Evolutionary conservation across 2,329 filamentous ascomycete species (phyloP).

Genomic region (Phyllosticta ampelicida): DNA sequence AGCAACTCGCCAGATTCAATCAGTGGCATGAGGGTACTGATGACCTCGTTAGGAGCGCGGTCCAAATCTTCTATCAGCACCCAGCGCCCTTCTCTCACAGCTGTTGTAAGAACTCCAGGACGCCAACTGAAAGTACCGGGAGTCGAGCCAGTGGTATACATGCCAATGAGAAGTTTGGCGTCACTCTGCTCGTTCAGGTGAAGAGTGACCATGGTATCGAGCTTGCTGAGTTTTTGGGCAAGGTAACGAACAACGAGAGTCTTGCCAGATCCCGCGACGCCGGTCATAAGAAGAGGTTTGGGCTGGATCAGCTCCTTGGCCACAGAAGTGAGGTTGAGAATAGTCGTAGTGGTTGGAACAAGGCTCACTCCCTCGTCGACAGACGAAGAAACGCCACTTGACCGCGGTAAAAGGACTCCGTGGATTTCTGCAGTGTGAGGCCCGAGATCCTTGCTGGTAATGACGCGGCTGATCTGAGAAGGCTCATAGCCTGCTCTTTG

Average conservation of each 20-base stretch:
- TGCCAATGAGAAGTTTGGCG: conserved; percentile 86
- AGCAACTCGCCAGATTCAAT: conserved; percentile 87
- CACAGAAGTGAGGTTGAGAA: conserved; percentile 58
- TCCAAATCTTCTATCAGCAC: conserved; percentile 95
- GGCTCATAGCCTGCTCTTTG: background rate
- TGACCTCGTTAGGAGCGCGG: conserved; percentile 84
- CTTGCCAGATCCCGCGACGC: conserved; percentile 80
- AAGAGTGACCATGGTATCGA: conserved; percentile 77
- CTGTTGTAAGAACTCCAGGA: conserved; percentile 84
- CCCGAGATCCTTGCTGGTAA: background rate
- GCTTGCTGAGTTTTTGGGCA: conserved; percentile 67
- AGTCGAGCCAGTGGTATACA: conserved; percentile 81
- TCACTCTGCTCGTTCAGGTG: conserved; percentile 98
- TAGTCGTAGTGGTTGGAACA: conserved; percentile 61
- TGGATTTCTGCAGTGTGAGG: conserved; percentile 18
- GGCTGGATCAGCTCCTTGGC: conserved; percentile 55
- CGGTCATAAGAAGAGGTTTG: conserved; percentile 69
- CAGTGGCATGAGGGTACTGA: conserved; percentile 83
- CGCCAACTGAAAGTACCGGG: conserved; percentile 89
- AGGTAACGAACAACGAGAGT: conserved; percentile 76
- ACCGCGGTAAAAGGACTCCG: conserved; percentile 29
- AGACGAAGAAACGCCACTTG: conserved; percentile 1
- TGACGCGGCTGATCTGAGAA: conserved; percentile 1
- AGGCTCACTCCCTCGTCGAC: conserved; percentile 12
- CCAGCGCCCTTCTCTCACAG: conserved; percentile 90